Evolutionary conservation across 2,329 filamentous ascomycete genomes (phyloP).

Genomic region (Phialophora tarda): DNA sequence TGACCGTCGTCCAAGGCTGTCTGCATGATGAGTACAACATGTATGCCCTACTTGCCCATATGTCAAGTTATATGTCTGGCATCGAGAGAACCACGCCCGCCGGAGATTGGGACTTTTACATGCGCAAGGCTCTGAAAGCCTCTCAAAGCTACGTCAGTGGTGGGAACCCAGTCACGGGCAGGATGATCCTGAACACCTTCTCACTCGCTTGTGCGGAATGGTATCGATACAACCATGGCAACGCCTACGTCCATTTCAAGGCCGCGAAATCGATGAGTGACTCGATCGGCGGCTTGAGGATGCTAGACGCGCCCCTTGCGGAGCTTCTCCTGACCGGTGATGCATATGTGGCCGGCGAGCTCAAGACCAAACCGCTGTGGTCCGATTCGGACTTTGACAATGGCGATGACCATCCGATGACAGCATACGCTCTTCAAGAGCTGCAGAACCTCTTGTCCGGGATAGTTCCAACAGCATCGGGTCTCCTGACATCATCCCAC

Average conservation of each 20-base stretch:
- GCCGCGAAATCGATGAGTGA: constrained; percentile 29
- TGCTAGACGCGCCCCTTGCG: constrained; percentile 25
- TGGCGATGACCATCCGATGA: constrained; percentile 30
- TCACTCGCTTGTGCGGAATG: constrained; percentile 31
- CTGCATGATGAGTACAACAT: constrained; percentile 33
- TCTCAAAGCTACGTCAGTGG: constrained; percentile 26
- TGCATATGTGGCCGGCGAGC: constrained; percentile 28
- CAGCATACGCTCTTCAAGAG: constrained; percentile 22
- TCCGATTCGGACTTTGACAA: constrained; percentile 27
- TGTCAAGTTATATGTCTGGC: constrained; percentile 28
- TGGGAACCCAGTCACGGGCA: constrained; percentile 20
- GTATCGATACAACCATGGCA: constrained; percentile 29
- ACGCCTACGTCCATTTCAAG: constrained; percentile 29
- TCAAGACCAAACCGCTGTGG: constrained; percentile 22
- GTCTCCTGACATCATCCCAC: constrained; percentile 23
- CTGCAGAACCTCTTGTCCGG: constrained; percentile 25
- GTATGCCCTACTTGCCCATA: constrained; percentile 33
- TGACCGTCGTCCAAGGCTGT: constrained; percentile 26
- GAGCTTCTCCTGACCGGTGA: constrained; percentile 33
- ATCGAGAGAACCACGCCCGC: constrained; percentile 19
- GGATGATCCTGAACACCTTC: constrained; percentile 32
- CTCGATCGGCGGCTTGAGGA: constrained; percentile 26
- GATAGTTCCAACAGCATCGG: constrained; percentile 12
- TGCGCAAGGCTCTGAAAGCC: constrained; percentile 28
- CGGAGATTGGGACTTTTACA: constrained; percentile 22